These are phyloP conservation scores for Kazachstania martiniae DNA, from an alignment of 805 yeast species.

Conservation along the genomic window DNA sequence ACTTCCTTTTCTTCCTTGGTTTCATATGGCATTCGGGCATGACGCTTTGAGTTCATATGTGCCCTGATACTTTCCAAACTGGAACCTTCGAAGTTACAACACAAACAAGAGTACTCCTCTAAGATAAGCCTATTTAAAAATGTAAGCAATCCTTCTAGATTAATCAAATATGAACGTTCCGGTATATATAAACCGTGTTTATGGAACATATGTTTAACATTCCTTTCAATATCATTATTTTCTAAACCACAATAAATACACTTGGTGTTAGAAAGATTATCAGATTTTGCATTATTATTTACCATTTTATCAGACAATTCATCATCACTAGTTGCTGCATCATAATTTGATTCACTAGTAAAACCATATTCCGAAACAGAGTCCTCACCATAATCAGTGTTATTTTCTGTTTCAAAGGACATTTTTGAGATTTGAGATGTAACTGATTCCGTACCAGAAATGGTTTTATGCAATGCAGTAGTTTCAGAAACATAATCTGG, in stretches of 20 bases:
- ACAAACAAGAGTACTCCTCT: conserved; percentile 71
- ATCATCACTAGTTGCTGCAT: conserved; percentile 26
- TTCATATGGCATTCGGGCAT: conserved; percentile 84
- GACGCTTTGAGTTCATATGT: conserved; percentile 78
- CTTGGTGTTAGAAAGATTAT: conserved; percentile 24
- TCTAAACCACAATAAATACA: conserved; percentile 51
- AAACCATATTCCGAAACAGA: conserved; percentile 42
- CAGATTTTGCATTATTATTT: conserved; percentile 14
- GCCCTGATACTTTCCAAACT: conserved; percentile 78
- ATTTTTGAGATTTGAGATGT: conserved; percentile 42
- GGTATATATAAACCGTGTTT: conserved; percentile 84
- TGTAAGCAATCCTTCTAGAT: conserved; percentile 59
- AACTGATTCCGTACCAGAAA: conserved; percentile 46
- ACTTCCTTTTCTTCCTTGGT: conserved; percentile 63
- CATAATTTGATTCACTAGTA: conserved; percentile 31
- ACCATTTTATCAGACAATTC: conserved; percentile 14
- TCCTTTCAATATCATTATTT: conserved; percentile 43
- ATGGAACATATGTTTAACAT: conserved; percentile 66
- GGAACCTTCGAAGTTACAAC: conserved; percentile 78
- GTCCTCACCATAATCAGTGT: conserved; percentile 31
- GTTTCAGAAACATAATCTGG: not conserved
- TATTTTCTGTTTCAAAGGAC: conserved; percentile 27
- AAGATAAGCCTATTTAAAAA: conserved; percentile 75
- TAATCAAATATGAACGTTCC: conserved; percentile 57
- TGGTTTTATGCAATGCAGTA: conserved; percentile 22